phyloP scores from a whole-genome alignment of 306 rosid genomes.

The Vigna unguiculata region DNA sequence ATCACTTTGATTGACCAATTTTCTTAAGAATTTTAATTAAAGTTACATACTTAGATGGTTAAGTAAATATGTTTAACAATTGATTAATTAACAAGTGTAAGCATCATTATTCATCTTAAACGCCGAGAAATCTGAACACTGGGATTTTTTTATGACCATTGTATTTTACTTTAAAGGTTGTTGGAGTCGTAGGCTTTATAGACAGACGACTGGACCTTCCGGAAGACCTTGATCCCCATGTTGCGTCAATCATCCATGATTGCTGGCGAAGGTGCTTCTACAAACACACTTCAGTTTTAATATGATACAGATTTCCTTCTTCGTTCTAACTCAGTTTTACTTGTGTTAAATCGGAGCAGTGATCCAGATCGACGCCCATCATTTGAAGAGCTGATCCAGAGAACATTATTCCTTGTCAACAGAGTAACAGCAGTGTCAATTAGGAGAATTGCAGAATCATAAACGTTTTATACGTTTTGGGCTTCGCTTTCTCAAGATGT shows the following conservation, averaged over 20 bases:
- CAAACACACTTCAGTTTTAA: neutral
- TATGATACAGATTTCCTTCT: slow-evolving; percentile 25
- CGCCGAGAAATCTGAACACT: neutral
- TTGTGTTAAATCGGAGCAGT: slow-evolving; percentile 52
- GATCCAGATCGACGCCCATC: slow-evolving; percentile 76
- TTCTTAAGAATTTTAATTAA: neutral
- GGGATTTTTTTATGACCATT: slow-evolving; percentile 17
- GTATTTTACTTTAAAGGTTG: slow-evolving; percentile 61
- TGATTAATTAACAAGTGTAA: slow-evolving; percentile 1
- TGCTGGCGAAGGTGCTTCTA: slow-evolving; percentile 72
- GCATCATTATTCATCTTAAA: slow-evolving; percentile 10
- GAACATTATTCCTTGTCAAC: slow-evolving; percentile 51
- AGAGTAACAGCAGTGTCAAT: slow-evolving; percentile 48
- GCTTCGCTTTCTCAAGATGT: slow-evolving; percentile 14
- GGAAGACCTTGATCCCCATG: slow-evolving; percentile 65
- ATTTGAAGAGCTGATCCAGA: slow-evolving; percentile 68
- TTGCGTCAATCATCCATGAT: slow-evolving; percentile 64
- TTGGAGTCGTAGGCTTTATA: slow-evolving; percentile 87
- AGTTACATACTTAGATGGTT: neutral
- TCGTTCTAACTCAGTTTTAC: slow-evolving; percentile 31
- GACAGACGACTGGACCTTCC: slow-evolving; percentile 80
- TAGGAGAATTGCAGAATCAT: slow-evolving; percentile 50
- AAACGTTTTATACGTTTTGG: slow-evolving; percentile 27
- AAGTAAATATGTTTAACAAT: slow-evolving; percentile 19
- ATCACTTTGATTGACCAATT: neutral